phyloP scores from a whole-genome alignment of 208 protist genomes.

The Giardia duodenalis region DNA sequence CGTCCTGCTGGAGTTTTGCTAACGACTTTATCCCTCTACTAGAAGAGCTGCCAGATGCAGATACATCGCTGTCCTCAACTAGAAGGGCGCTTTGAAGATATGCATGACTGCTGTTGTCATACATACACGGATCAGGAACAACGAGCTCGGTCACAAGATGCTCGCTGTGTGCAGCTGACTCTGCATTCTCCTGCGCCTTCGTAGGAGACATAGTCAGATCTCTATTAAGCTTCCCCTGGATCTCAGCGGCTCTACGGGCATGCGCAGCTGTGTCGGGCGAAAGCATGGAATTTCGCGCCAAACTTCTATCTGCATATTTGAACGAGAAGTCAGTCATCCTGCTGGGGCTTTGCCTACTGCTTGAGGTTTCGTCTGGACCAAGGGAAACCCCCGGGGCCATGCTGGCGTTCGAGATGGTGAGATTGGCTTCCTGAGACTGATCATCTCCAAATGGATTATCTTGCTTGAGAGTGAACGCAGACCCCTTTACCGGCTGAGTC shows the following conservation, averaged over 20 bases:
- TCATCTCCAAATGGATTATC: not conserved
- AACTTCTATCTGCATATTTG: not conserved
- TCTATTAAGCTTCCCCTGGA: not conserved
- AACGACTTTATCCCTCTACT: too few relatives aligned
- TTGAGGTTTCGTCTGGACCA: not conserved
- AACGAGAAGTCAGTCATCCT: not conserved
- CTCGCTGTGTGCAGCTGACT: not conserved
- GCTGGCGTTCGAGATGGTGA: not conserved
- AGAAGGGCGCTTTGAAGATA: too few relatives aligned
- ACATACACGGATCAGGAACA: too few relatives aligned
- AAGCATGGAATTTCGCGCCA: not conserved
- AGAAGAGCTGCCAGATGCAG: too few relatives aligned
- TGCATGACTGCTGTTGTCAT: too few relatives aligned
- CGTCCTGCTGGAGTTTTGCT: too few relatives aligned
- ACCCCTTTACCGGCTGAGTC: not conserved
- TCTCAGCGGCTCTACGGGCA: not conserved
- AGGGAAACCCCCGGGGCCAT: not conserved
- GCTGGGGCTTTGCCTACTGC: not conserved
- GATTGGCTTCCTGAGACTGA: not conserved
- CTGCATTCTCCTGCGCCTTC: not conserved
- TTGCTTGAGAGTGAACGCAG: not conserved
- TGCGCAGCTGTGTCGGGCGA: not conserved
- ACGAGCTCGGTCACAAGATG: too few relatives aligned
- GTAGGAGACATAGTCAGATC: not conserved
- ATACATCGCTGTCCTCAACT: too few relatives aligned